Evolutionary conservation across 169 alveolate species (phyloP).

Genomic region (Prorocentrum cordatum): DNA sequence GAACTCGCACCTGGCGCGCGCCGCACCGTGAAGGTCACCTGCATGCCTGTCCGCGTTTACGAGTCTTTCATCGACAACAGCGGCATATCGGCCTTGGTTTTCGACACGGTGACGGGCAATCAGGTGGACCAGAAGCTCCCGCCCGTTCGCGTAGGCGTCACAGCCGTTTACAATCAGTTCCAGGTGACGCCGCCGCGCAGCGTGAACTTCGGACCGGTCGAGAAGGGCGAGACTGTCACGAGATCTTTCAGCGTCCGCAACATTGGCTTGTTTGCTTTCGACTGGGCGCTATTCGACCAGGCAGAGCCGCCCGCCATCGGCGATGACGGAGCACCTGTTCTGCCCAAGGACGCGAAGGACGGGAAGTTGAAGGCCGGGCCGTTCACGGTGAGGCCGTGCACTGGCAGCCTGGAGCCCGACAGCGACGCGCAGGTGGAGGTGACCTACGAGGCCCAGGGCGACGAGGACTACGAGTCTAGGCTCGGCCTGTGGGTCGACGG

Average conservation of each 20-base stretch:
- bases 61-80: background rate
- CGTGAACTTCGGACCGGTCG: constrained; percentile 65
- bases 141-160: constrained; percentile 45
- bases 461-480: constrained; percentile 44
- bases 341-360: background rate
- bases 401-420: constrained; percentile 53
- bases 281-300: constrained; percentile 48
- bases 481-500: constrained; percentile 59
- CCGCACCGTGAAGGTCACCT: background rate
- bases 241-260: constrained; percentile 45
- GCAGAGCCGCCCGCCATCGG: constrained; percentile 48
- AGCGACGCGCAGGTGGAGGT: constrained; percentile 57
- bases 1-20: background rate
- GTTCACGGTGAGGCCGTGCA: background rate
- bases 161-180: constrained; percentile 64
- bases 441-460: constrained; percentile 18
- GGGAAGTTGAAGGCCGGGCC: background rate
- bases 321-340: background rate
- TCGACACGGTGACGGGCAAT: background rate
- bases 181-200: constrained; percentile 67
- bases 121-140: constrained; percentile 44
- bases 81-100: background rate
- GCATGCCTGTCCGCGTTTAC: constrained; percentile 33
- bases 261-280: constrained; percentile 61
- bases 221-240: constrained; percentile 66